These are phyloP conservation scores for Peronosclerospora sorghi DNA, from an alignment of 352 stramenopile genomes.

Conservation along the genomic window DNA sequence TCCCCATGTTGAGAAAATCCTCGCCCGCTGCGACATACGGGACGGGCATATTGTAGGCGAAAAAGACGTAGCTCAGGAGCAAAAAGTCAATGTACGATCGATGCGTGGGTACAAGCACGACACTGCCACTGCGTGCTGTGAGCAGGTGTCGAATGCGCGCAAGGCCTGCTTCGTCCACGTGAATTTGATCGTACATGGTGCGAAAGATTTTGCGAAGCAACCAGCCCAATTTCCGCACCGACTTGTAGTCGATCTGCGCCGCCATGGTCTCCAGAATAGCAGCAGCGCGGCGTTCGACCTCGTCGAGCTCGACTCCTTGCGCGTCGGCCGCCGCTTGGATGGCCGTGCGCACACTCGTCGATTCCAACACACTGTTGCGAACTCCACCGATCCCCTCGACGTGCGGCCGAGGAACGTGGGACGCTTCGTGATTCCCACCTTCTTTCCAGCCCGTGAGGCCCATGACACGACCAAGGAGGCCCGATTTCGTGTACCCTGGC, in stretches of 20 bases:
- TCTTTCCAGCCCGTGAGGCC: slow-evolving; percentile 80
- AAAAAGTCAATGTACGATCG: slow-evolving; percentile 81
- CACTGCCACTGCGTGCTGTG: slow-evolving; percentile 31
- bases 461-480: slow-evolving; percentile 75
- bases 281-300: slow-evolving; percentile 46
- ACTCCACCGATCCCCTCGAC: slow-evolving; percentile 50
- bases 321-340: slow-evolving; percentile 30
- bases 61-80: slow-evolving; percentile 82
- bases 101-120: slow-evolving; percentile 80
- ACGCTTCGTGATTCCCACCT: slow-evolving; percentile 79
- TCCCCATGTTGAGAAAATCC: slow-evolving; percentile 73
- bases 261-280: slow-evolving; percentile 69
- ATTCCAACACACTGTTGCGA: slow-evolving; percentile 64
- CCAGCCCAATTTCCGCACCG: slow-evolving; percentile 70
- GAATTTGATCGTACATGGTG: slow-evolving; percentile 81
- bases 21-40: slow-evolving; percentile 71
- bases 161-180: slow-evolving; percentile 73
- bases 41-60: slow-evolving; percentile 81
- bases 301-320: slow-evolving; percentile 24
- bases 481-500: slow-evolving; percentile 78
- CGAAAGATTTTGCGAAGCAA: slow-evolving; percentile 73
- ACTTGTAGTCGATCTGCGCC: slow-evolving; percentile 61
- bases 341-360: slow-evolving; percentile 36
- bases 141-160: slow-evolving; percentile 57
- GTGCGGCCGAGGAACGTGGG: slow-evolving; percentile 63